Percentiles rank a stretch among this genome's conserved stretches.
These are phyloP conservation scores for Chaetomium cochliodes DNA, from an alignment of 495 filamentous ascomycete species.

Conservation along the genomic window DNA sequence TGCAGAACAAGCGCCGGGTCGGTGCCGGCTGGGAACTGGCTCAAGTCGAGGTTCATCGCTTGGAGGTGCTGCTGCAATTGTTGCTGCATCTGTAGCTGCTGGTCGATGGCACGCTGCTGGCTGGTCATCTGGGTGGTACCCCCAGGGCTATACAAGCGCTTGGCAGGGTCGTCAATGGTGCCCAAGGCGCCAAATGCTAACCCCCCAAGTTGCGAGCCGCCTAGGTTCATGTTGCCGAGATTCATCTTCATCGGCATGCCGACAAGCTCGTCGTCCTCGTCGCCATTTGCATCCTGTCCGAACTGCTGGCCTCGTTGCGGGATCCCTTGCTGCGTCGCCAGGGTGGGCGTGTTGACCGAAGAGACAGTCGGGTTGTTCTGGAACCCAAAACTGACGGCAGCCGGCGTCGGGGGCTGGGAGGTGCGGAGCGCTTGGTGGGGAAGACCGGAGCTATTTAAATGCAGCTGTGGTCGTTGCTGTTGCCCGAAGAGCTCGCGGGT, in stretches of 20 bases:
- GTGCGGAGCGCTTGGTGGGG: slow-evolving; percentile 77
- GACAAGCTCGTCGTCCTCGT: slow-evolving; percentile 56
- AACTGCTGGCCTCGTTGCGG: slow-evolving; percentile 49
- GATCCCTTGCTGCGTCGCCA: slow-evolving; percentile 59
- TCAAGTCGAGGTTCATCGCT: slow-evolving; percentile 62
- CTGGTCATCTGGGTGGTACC: slow-evolving; percentile 61
- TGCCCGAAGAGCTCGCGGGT: slow-evolving; percentile 68
- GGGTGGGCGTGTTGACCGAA: slow-evolving; percentile 90
- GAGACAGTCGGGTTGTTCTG: slow-evolving; percentile 97
- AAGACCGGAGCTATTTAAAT: slow-evolving; percentile 63
- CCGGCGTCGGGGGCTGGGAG: slow-evolving; percentile 84
- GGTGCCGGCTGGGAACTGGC: slow-evolving; percentile 68
- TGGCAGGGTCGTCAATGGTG: slow-evolving; percentile 94
- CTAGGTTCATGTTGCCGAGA: slow-evolving; percentile 51
- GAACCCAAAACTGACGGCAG: slow-evolving; percentile 67
- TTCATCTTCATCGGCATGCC: slow-evolving; percentile 61
- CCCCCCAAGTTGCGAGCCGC: slow-evolving; percentile 46
- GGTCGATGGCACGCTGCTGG: slow-evolving; percentile 46
- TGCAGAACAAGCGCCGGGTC: slow-evolving; percentile 74
- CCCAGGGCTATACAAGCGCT: slow-evolving; percentile 83
- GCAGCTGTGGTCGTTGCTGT: slow-evolving; percentile 68
- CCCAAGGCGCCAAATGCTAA: slow-evolving; percentile 34
- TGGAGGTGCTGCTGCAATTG: slow-evolving; percentile 60
- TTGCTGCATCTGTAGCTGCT: slow-evolving; percentile 39
- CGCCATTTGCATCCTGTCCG: slow-evolving; percentile 48